Percentiles rank a stretch among this genome's conserved stretches.
phyloP scores from a whole-genome alignment of 495 filamentous ascomycete species.

The Aspergillus nanangensis region DNA sequence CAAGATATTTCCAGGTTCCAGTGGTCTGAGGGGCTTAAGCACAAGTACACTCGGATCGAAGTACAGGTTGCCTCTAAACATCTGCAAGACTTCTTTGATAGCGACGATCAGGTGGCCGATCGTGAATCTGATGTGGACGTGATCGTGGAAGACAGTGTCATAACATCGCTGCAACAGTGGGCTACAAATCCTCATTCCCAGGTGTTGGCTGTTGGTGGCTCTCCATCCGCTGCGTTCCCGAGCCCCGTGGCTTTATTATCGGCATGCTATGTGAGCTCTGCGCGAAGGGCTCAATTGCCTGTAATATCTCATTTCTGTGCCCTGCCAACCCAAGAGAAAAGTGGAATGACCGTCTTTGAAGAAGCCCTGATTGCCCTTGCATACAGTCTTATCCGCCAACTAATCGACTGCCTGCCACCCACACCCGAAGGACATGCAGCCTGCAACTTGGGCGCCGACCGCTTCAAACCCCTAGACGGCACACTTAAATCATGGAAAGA shows the following conservation, averaged over 20 bases:
- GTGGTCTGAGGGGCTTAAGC: constrained; percentile 30
- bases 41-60: constrained; percentile 36
- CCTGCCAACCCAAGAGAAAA: constrained; percentile 19
- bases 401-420: constrained; percentile 41
- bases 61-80: constrained; percentile 39
- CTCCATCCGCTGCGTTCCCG: constrained; percentile 19
- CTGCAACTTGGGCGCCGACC: constrained; percentile 34
- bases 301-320: constrained; percentile 42
- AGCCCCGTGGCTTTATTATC: constrained; percentile 36
- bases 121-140: constrained; percentile 28
- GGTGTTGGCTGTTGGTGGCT: constrained; percentile 35
- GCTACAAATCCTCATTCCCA: constrained; percentile 31
- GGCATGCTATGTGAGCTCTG: constrained; percentile 31
- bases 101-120: constrained; percentile 32
- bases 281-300: constrained; percentile 32
- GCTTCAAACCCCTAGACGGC: constrained; percentile 35
- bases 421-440: constrained; percentile 35
- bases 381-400: constrained; percentile 46
- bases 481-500: constrained; percentile 38
- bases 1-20: constrained; percentile 28
- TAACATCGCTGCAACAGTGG: constrained; percentile 36
- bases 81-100: constrained; percentile 40
- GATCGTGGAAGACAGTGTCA: constrained; percentile 27
- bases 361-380: constrained; percentile 38
- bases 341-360: constrained; percentile 26